Evolutionary conservation across 345 rosid species (phyloP).

Genomic region (Aquilaria malaccensis): DNA sequence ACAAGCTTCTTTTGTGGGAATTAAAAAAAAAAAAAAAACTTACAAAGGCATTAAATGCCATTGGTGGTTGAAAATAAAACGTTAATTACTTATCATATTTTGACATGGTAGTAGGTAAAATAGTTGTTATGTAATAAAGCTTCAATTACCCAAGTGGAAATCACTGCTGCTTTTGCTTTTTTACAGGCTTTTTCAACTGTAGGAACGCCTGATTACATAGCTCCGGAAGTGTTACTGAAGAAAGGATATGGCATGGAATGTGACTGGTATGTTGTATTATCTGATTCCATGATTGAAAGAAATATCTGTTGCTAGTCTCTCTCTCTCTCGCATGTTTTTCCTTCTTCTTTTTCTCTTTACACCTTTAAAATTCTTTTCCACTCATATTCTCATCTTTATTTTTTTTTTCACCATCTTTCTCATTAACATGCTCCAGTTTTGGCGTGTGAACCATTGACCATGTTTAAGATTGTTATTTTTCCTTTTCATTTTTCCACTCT

Average conservation of each 20-base stretch:
- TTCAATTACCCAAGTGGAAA: too few relatives aligned
- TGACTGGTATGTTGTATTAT: conserved; percentile 67
- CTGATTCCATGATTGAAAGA: conserved; percentile 5
- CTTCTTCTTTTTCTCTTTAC: neutral
- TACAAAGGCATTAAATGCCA: too few relatives aligned
- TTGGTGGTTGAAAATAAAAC: too few relatives aligned
- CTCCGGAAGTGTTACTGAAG: conserved; percentile 94
- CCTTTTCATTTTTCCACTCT: conserved; percentile 4
- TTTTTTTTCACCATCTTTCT: conserved; percentile 6
- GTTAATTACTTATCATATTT: too few relatives aligned
- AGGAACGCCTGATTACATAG: conserved; percentile 95
- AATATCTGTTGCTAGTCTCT: neutral
- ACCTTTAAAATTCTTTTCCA: neutral
- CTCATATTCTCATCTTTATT: neutral
- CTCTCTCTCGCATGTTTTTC: neutral
- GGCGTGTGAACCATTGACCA: neutral
- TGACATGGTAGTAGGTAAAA: too few relatives aligned
- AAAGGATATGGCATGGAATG: conserved; percentile 99
- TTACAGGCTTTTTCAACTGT: conserved; percentile 94
- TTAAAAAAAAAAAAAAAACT: too few relatives aligned
- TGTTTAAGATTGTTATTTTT: conserved; percentile 11
- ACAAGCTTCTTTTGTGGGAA: too few relatives aligned
- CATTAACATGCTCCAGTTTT: conserved; percentile 7
- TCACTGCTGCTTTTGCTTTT: neutral
- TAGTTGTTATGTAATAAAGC: too few relatives aligned